Conservation (phyloP, 768 basidiomycete species). For the Leccinum broughii region DNA sequence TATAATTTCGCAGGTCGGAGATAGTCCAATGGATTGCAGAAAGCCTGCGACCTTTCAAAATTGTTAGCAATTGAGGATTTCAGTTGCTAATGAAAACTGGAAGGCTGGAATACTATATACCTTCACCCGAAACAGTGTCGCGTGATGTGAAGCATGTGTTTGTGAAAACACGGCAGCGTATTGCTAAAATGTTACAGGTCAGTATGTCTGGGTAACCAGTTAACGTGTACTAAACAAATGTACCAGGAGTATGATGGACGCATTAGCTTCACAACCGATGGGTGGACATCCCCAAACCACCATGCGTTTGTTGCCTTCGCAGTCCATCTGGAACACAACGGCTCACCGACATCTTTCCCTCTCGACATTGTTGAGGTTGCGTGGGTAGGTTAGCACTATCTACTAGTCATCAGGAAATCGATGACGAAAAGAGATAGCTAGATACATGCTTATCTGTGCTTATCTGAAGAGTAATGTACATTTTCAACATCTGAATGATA, state of each 20-base stretch:
- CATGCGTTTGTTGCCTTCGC: background rate
- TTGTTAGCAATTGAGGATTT: background rate
- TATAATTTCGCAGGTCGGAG: background rate
- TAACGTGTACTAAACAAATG: background rate
- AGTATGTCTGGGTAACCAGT: background rate
- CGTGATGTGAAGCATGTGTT: background rate
- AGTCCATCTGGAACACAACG: background rate
- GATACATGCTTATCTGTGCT: background rate
- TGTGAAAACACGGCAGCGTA: background rate
- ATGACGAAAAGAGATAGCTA: background rate
- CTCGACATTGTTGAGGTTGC: background rate
- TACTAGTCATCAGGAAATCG: background rate
- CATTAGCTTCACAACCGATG: background rate
- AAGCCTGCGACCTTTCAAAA: background rate
- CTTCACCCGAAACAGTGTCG: background rate
- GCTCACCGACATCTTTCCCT: background rate
- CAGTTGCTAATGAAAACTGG: background rate
- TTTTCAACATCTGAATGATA: background rate
- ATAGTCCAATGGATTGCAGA: background rate
- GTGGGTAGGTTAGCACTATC: background rate
- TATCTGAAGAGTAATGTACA: background rate
- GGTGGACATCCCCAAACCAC: constrained; percentile 2
- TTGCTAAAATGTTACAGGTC: constrained; percentile 1
- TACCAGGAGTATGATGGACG: background rate
- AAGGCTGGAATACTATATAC: constrained; percentile 4